Evolutionary conservation across 139 green algal species (phyloP), one percentile per base, ranked within the genome.

Genomic region (Spirogloea muscicola): DNA sequence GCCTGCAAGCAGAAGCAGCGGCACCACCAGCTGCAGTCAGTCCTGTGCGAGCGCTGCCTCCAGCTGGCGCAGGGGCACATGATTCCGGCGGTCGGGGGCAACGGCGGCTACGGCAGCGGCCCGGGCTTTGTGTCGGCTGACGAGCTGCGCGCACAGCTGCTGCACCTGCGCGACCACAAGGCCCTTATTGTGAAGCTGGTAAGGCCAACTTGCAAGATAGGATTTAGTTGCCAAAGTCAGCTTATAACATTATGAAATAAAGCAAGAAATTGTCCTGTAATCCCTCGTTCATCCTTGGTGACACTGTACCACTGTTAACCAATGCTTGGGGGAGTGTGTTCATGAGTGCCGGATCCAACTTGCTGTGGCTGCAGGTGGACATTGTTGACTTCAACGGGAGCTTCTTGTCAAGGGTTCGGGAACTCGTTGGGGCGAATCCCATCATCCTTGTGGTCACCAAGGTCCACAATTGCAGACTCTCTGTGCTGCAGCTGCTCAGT

Each of bases 391-490:
- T 84, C 1, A 84, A 74, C 3, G 92, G 92, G 25, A 92, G 68
- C 67, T 85, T 93, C 18, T 74, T 95, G 48, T 71, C 57, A 1
- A 74, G 83, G 1, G 86, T 96, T 31, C 82, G 94, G 4, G 89
- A 96, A 67, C 78, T 98, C 48, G 88, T 96, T 21, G 91, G 93
- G 3, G 64, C 48, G 34, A 98, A 98, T 77, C 93, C 93, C n/a
- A 88, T 98, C 25, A 59, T 97, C 16, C 60, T 96, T 39, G 79
- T 98, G 1, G 92, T 89, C 60, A 97, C 92, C 34, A 97, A 97
- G 84, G 68, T 77, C 57, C 2, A 82, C 89, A n/a, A n/a, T n/a
- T n/a, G n/a, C n/a, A n/a, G n/a, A n/a, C n/a, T n/a, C n/a, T n/a
- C n/a, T 59, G n/a, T n/a, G n/a, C n/a, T n/a, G n/a, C n/a, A n/a